Base-by-base conservation (phyloP, 2,329 filamentous ascomycete genomes). In the Neopestalotiopsis sp. region DNA sequence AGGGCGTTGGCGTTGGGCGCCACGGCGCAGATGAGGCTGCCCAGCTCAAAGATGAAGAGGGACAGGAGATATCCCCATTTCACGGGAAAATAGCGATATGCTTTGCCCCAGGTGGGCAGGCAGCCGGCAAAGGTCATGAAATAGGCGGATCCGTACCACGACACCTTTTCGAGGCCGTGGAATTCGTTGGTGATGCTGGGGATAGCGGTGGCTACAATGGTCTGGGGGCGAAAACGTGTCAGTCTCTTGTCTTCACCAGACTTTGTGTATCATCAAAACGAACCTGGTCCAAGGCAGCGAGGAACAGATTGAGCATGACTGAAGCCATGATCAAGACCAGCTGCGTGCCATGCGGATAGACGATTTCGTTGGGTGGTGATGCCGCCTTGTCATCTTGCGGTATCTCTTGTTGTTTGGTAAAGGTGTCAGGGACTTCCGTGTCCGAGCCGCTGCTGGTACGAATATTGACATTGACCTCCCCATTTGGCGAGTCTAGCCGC, bases 1-100 rank as follows among this genome's bases (percentile, higher is more conserved):
- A 90, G 87, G 63, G 82, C 80, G 9, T 80, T 77, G 2, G 88
- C 89, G 70, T 73, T 85, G 3, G 86, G 86, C 1, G 88, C 88
- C 1, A 84, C 82, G 59, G 85, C 88, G 69, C 88, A 90, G 56
- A 79, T 71, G 14, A 72, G 80, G 9, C 86, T 89, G 1, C 88
- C 88, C 59, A 85, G 74, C 74, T 89, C 86, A 59, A 89, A 89
- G 49, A 62, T 20, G 20, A 76, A 24, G 52, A 82, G 75, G 40
- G 75, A 71, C 32, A 68, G 34, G 13, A 81, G 70, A 67, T 78
- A 80, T 65, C 75, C 72, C 28, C 59, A 61, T 67, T 81, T 81
- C 68, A 82, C 71, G 65, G 76, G 76, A 72, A 77, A 81, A 71
- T 81, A 80, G 58, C 73, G 78, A 71, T 82, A 84, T 38, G 81